These are phyloP conservation scores for Pseudisothecium myosuroides DNA, from an alignment of 225 moss, liverwort and hornwort species.

Conservation along the genomic window DNA sequence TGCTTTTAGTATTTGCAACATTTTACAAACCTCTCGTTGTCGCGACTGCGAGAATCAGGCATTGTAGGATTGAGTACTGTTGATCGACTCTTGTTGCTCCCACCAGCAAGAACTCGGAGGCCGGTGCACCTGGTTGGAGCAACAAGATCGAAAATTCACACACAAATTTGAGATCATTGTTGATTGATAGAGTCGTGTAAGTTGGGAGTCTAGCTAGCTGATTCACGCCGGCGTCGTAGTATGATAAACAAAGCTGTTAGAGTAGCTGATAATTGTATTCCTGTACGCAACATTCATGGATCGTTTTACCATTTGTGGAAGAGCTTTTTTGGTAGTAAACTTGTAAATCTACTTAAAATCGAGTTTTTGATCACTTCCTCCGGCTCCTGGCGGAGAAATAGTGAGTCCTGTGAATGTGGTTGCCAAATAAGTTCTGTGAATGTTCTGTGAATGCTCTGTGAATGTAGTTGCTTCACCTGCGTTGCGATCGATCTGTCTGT, in stretches of 20 bases:
- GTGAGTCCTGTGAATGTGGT: not conserved
- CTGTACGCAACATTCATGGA: not conserved
- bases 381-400: not conserved
- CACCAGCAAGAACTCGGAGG: not conserved
- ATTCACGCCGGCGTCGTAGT: not conserved
- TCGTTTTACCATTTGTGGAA: not conserved
- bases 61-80: not conserved
- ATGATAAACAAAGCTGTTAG: not conserved
- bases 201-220: not conserved
- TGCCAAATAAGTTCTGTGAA: not conserved
- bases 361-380: not conserved
- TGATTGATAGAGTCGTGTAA: not conserved
- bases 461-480: not conserved
- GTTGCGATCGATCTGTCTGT: not conserved
- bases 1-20: not conserved
- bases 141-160: constrained; percentile 2
- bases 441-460: not conserved
- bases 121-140: constrained; percentile 13
- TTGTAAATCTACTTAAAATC: not conserved
- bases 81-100: constrained; percentile 24
- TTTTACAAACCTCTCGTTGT: not conserved
- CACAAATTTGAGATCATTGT: not conserved
- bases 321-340: not conserved
- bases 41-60: not conserved
- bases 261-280: not conserved